Evolutionary conservation across 768 basidiomycete genomes (phyloP).

Genomic region (Trametes sanguinea): DNA sequence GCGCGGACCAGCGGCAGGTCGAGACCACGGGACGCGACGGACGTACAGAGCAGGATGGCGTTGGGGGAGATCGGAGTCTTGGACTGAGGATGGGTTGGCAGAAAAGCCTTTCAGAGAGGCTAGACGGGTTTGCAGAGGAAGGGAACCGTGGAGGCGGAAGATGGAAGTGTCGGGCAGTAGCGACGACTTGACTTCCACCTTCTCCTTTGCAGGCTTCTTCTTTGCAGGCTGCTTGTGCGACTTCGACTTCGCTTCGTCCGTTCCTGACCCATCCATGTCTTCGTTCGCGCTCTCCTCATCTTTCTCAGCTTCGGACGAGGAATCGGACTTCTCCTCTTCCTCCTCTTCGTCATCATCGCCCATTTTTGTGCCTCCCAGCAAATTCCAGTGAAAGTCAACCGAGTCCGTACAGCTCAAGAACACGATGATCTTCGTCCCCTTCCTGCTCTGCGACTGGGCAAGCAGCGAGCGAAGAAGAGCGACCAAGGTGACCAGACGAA

Average conservation of each 20-base stretch:
- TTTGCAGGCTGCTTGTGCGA: conserved; percentile 23
- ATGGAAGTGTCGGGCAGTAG: conserved; percentile 82
- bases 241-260: conserved; percentile 28
- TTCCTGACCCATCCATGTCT: conserved; percentile 13
- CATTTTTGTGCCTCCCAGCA: conserved; percentile 77
- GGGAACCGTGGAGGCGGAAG: conserved; percentile 91
- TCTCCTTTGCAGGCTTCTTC: conserved; percentile 36
- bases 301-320: conserved; percentile 1
- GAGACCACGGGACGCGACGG: conserved; percentile 97
- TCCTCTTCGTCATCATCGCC: conserved; percentile 38
- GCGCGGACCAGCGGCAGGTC: conserved; percentile 93
- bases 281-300: conserved; percentile 13
- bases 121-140: conserved; percentile 78
- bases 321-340: conserved; percentile 1
- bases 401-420: conserved; percentile 98
- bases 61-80: conserved; percentile 34
- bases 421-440: conserved; percentile 80
- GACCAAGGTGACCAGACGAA: conserved; percentile 89
- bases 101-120: conserved; percentile 85
- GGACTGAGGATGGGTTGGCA: conserved; percentile 36
- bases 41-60: conserved; percentile 90
- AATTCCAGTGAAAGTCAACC: conserved; percentile 93
- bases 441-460: conserved; percentile 53
- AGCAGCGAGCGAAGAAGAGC: conserved; percentile 84
- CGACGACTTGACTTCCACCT: conserved; percentile 62